These are phyloP conservation scores for Orbilia blumenaviensis DNA, from an alignment of 2,329 filamentous ascomycete genomes.

Conservation along the genomic window DNA sequence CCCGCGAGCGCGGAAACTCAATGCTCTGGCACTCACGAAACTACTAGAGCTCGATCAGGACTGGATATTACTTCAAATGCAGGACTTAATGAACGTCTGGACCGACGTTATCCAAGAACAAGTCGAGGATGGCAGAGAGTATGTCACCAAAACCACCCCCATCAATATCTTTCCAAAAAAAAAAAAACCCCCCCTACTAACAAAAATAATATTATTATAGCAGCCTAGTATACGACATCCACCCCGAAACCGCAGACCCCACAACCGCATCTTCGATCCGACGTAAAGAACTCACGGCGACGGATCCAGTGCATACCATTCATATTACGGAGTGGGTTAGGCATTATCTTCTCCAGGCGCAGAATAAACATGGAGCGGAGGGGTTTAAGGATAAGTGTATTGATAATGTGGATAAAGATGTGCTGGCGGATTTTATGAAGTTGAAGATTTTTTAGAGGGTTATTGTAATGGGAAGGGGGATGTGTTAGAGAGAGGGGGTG, in stretches of 20 bases:
- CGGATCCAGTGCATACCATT: slow-evolving; percentile 75
- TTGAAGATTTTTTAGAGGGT: slow-evolving; percentile 38
- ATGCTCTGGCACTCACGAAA: slow-evolving; percentile 75
- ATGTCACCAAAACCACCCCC: slow-evolving; percentile 59
- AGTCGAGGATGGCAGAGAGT: slow-evolving; percentile 68
- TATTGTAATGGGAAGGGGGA: not conserved
- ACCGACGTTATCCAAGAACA: slow-evolving; percentile 74
- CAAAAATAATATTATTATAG: not conserved
- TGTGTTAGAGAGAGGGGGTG: not conserved
- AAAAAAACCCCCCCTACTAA: not conserved
- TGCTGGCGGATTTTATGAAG: slow-evolving; percentile 71
- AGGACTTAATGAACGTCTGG: slow-evolving; percentile 80
- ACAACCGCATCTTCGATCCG: slow-evolving; percentile 53
- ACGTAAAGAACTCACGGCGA: slow-evolving; percentile 62
- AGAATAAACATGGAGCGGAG: slow-evolving; percentile 71
- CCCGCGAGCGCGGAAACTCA: slow-evolving; percentile 68
- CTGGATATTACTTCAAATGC: slow-evolving; percentile 70
- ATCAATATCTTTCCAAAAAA: slow-evolving; percentile 59
- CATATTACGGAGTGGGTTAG: slow-evolving; percentile 72
- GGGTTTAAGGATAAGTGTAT: slow-evolving; percentile 75
- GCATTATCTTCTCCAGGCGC: slow-evolving; percentile 69
- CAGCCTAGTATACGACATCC: slow-evolving; percentile 55
- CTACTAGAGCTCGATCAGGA: slow-evolving; percentile 72
- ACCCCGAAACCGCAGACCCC: slow-evolving; percentile 34
- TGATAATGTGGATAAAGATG: slow-evolving; percentile 77